A percentile compares a stretch with the other conserved stretches of the same genome.
phyloP scores from a whole-genome alignment of 2,329 filamentous ascomycete species.

The Tolypocladium nubicola region DNA sequence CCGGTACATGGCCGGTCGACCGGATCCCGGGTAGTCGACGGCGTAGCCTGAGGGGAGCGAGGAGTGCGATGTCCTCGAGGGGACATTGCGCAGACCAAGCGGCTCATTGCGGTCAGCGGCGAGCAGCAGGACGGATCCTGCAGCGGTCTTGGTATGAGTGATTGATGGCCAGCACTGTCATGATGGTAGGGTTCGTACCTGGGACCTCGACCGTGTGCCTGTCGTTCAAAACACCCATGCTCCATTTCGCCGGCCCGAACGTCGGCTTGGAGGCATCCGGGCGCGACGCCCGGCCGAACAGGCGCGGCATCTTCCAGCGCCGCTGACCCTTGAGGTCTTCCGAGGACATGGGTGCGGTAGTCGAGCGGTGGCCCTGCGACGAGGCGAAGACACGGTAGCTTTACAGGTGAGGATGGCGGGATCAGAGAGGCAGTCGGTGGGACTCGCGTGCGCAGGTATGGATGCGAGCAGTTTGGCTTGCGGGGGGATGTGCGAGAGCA shows the following conservation, averaged over 20 bases:
- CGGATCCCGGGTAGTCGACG: conserved; percentile 19
- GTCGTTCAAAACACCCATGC: conserved; percentile 76
- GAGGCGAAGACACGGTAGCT: neutral
- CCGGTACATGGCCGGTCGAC: conserved; percentile 5
- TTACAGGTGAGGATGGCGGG: neutral
- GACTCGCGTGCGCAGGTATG: too few relatives aligned
- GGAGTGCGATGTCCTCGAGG: conserved; percentile 47
- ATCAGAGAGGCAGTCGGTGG: neutral
- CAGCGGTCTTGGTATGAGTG: neutral
- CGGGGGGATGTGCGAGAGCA: too few relatives aligned
- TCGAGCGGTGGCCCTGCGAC: neutral
- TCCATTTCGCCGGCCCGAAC: conserved; percentile 35
- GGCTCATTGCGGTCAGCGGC: conserved; percentile 8
- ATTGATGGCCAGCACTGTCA: neutral
- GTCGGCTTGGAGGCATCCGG: neutral
- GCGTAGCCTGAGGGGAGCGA: conserved; percentile 39
- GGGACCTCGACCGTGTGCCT: conserved; percentile 76
- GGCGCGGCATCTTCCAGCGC: neutral
- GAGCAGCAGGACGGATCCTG: conserved; percentile 9
- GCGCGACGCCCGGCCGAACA: neutral
- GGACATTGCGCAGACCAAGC: conserved; percentile 28
- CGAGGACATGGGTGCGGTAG: neutral
- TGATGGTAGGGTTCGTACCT: conserved; percentile 34
- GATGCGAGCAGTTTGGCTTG: too few relatives aligned
- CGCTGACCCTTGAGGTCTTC: neutral